These are phyloP conservation scores for Saccharomycopsis sp. DNA, from an alignment of 805 yeast species.

Conservation along the genomic window DNA sequence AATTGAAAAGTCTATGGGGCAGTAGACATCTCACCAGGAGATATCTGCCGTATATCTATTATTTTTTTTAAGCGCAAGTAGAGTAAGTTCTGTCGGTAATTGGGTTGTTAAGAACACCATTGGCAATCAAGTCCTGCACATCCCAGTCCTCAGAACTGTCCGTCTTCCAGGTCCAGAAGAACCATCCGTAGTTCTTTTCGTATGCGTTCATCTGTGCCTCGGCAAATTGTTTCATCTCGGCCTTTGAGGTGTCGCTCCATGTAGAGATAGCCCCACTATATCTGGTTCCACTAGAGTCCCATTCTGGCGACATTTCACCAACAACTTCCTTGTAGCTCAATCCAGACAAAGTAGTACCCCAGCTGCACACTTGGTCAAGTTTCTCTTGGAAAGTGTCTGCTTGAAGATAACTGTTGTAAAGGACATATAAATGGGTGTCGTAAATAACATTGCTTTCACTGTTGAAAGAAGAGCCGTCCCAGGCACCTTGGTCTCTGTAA, in stretches of 20 bases:
- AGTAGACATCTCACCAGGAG: background rate
- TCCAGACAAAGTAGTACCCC: conserved; percentile 37
- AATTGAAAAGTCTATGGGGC: background rate
- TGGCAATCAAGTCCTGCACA: conserved; percentile 41
- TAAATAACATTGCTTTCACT: conserved; percentile 53
- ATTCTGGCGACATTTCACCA: conserved; percentile 70
- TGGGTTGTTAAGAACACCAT: conserved; percentile 57
- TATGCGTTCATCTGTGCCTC: conserved; percentile 57
- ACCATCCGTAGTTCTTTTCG: conserved; percentile 50
- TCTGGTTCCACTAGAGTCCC: conserved; percentile 53
- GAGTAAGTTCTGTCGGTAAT: conserved; percentile 44
- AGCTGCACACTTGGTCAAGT: conserved; percentile 45
- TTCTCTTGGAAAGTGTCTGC: conserved; percentile 53
- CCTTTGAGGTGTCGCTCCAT: conserved; percentile 39
- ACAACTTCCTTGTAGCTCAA: conserved; percentile 51
- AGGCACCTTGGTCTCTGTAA: conserved; percentile 46
- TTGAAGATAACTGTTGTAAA: conserved; percentile 63
- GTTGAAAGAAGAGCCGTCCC: conserved; percentile 35
- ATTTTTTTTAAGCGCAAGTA: background rate
- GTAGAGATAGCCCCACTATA: conserved; percentile 29
- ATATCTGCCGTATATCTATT: background rate
- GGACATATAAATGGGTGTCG: conserved; percentile 36
- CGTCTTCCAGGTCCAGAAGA: conserved; percentile 69
- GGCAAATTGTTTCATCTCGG: conserved; percentile 44
- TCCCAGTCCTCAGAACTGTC: conserved; percentile 67